Conservation (phyloP, 2,329 filamentous ascomycete species). For the Fusarium bulbicola region DNA sequence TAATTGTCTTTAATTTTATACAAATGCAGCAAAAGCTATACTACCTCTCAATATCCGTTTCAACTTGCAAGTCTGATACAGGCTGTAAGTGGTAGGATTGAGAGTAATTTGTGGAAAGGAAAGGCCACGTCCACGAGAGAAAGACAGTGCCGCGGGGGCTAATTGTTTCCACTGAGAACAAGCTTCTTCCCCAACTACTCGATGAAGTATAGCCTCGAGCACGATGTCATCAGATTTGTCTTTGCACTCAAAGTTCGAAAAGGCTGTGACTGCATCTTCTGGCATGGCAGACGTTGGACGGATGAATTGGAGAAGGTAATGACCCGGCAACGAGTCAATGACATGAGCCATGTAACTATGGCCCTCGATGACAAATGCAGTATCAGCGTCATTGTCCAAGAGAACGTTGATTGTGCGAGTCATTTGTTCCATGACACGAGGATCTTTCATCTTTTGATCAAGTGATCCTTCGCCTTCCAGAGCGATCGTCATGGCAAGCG, state of each 20-base stretch:
- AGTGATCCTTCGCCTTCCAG: fast-evolving
- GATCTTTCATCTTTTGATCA: not conserved
- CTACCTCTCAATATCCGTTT: not conserved
- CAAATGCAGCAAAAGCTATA: fast-evolving
- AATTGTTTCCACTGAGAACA: not conserved
- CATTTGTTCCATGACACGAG: not conserved
- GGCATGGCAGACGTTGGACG: not conserved
- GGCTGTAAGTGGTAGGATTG: not conserved
- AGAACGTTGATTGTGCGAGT: not conserved
- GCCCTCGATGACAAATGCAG: not conserved
- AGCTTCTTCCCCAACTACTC: not conserved
- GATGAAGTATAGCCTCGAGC: not conserved
- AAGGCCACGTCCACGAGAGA: not conserved
- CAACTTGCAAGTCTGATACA: not conserved
- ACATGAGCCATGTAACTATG: not conserved
- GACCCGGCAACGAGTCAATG: not conserved
- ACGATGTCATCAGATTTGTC: not conserved
- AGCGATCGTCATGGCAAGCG: not conserved
- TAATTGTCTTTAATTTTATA: too few relatives aligned
- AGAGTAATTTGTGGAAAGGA: fast-evolving
- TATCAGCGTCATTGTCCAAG: not conserved
- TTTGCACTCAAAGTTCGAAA: not conserved
- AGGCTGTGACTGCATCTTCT: not conserved
- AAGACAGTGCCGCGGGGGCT: fast-evolving
- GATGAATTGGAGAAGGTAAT: not conserved